A percentile compares a stretch with the other conserved stretches of the same genome.
Evolutionary conservation across 768 basidiomycete genomes (phyloP).

Genomic region (Suillus subluteus): DNA sequence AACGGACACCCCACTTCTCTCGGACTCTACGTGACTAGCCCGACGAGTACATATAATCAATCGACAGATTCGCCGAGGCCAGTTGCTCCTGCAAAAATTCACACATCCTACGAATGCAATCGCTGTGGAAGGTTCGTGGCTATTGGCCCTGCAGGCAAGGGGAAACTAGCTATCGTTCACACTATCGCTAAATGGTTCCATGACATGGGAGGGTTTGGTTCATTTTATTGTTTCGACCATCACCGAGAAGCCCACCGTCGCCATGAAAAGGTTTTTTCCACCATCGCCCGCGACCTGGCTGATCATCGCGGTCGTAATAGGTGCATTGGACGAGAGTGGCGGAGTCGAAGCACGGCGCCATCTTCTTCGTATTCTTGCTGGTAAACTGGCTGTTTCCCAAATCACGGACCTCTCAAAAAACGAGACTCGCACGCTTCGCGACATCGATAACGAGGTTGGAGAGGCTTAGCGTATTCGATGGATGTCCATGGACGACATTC

Average conservation of each 20-base stretch:
- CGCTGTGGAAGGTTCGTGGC: neutral
- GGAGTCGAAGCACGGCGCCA: constrained; percentile 5
- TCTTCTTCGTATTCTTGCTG: constrained; percentile 19
- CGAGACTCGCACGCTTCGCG: constrained; percentile 12
- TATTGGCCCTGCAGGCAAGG: neutral
- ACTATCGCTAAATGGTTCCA: neutral
- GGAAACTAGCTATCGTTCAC: neutral
- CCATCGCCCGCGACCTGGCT: constrained; percentile 22
- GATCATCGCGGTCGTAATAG: no score
- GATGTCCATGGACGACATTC: neutral
- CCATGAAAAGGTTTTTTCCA: constrained; percentile 18
- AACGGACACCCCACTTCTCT: neutral
- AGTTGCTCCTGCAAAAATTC: neutral
- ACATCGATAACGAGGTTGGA: constrained; percentile 2
- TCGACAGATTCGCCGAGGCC: neutral
- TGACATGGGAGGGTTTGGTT: constrained; percentile 17
- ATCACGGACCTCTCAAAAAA: constrained; percentile 2
- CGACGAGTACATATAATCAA: neutral
- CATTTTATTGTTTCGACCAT: constrained; percentile 22
- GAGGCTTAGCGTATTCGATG: neutral
- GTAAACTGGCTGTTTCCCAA: neutral
- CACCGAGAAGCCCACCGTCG: constrained; percentile 15
- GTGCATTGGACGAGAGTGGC: constrained; percentile 12
- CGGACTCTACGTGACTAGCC: neutral
- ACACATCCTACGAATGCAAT: neutral